phyloP scores from a whole-genome alignment of 2,329 filamentous ascomycete genomes.

The Xylariaceae sp. region DNA sequence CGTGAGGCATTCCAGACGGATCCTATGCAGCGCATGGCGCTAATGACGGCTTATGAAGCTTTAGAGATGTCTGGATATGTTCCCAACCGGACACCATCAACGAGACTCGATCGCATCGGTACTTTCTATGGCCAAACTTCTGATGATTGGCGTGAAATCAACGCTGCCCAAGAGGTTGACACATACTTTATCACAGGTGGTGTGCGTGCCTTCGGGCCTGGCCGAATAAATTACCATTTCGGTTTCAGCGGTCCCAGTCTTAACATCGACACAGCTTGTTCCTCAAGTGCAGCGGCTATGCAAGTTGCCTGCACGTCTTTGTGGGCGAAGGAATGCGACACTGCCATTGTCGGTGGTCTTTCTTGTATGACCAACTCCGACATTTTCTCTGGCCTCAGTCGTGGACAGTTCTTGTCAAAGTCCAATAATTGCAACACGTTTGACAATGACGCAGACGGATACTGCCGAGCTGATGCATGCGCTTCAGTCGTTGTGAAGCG shows the following conservation, averaged over 20 bases:
- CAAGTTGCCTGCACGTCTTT: slow-evolving; percentile 68
- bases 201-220: slow-evolving; percentile 56
- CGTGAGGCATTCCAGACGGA: slow-evolving; percentile 81
- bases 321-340: slow-evolving; percentile 79
- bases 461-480: slow-evolving; percentile 79
- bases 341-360: slow-evolving; percentile 78
- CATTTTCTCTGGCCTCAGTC: slow-evolving; percentile 76
- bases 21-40: slow-evolving; percentile 77
- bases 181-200: slow-evolving; percentile 61
- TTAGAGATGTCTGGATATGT: slow-evolving; percentile 82
- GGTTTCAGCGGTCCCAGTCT: slow-evolving; percentile 48
- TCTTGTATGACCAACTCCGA: slow-evolving; percentile 83
- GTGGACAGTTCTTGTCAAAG: slow-evolving; percentile 79
- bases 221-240: slow-evolving; percentile 54
- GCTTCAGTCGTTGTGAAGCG: slow-evolving; percentile 79
- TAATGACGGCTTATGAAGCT: slow-evolving; percentile 80
- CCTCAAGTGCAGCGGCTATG: slow-evolving; percentile 46
- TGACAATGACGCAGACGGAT: slow-evolving; percentile 80
- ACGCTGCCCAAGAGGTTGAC: slow-evolving; percentile 70
- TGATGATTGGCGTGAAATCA: slow-evolving; percentile 79
- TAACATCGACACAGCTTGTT: slow-evolving; percentile 50
- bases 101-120: slow-evolving; percentile 65
- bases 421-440: slow-evolving; percentile 81
- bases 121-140: slow-evolving; percentile 79
- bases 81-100: slow-evolving; percentile 74